These are phyloP conservation scores for Pelargonium myrrhifolium DNA, from an alignment of 441 rosid species.

Conservation along the genomic window DNA sequence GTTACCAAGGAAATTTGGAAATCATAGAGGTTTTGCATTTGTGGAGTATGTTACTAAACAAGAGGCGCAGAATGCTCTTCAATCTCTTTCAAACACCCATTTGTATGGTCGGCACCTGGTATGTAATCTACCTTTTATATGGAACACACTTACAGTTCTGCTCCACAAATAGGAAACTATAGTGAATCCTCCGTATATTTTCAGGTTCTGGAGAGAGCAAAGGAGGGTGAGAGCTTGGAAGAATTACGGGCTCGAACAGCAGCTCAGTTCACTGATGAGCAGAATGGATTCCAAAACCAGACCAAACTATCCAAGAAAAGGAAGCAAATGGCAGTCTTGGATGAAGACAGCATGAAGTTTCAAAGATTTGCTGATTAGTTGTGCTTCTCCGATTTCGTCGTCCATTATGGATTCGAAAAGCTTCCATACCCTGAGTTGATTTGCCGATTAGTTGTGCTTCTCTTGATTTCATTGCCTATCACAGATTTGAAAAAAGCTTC, in stretches of 20 bases:
- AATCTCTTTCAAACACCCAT: slow-evolving; percentile 72
- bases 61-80: slow-evolving; percentile 74
- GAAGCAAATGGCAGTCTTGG: slow-evolving; percentile 44
- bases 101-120: slow-evolving; percentile 91
- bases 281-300: slow-evolving; percentile 35
- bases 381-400: background rate
- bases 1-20: slow-evolving; percentile 75
- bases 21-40: slow-evolving; percentile 71
- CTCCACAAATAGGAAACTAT: background rate
- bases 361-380: slow-evolving; percentile 39
- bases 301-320: slow-evolving; percentile 52
- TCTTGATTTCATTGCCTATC: background rate
- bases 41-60: slow-evolving; percentile 83
- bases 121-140: slow-evolving; percentile 20
- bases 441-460: too few species aligned
- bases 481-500: background rate
- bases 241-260: slow-evolving; percentile 65
- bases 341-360: slow-evolving; percentile 52
- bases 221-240: slow-evolving; percentile 79
- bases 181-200: slow-evolving; percentile 1
- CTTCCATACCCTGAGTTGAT: too few species aligned
- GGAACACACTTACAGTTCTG: background rate
- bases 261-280: slow-evolving; percentile 61
- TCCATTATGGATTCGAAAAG: too few species aligned
- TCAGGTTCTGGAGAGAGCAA: slow-evolving; percentile 83